These are phyloP conservation scores for Diaporthe vaccinii DNA, from an alignment of 2,329 filamentous ascomycete species.

Conservation along the genomic window DNA sequence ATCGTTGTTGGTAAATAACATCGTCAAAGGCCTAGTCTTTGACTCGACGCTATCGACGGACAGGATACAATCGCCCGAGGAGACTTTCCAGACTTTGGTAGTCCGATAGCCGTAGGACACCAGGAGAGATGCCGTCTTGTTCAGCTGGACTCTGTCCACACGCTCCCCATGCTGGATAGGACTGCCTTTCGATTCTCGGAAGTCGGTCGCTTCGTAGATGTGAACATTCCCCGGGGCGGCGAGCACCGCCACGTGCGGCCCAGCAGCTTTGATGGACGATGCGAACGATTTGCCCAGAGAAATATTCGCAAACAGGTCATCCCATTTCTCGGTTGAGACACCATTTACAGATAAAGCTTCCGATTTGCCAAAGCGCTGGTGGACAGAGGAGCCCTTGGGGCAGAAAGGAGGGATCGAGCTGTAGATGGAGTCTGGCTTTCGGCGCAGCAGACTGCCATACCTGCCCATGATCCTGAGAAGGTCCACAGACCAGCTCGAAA, in stretches of 20 bases:
- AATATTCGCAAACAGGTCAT: not conserved
- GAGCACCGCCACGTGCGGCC: not conserved
- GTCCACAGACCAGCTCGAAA: conserved; percentile 17
- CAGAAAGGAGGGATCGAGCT: not conserved
- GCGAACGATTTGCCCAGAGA: not conserved
- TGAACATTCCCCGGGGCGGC: not conserved
- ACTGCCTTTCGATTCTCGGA: not conserved
- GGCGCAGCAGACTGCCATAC: not conserved
- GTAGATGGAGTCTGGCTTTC: conserved; percentile 9
- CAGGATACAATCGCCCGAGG: not conserved
- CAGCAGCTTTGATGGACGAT: not conserved
- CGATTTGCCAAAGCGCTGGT: conserved; percentile 2
- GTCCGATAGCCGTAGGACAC: not conserved
- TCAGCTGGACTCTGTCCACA: not conserved
- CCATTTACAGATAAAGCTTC: not conserved
- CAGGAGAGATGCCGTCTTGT: not conserved
- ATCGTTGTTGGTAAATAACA: not conserved
- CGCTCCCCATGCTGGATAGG: conserved; percentile 1
- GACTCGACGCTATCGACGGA: not conserved
- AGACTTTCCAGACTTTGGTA: conserved; percentile 9
- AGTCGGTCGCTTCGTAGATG: not conserved
- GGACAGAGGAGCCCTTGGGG: not conserved
- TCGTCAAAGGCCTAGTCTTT: not conserved
- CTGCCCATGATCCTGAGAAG: conserved; percentile 2
- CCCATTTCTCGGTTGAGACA: conserved; percentile 8